Evolutionary conservation across 768 basidiomycete genomes (phyloP), one percentile per base, ranked within the genome.

Genomic region (Boletus subparvulus): DNA sequence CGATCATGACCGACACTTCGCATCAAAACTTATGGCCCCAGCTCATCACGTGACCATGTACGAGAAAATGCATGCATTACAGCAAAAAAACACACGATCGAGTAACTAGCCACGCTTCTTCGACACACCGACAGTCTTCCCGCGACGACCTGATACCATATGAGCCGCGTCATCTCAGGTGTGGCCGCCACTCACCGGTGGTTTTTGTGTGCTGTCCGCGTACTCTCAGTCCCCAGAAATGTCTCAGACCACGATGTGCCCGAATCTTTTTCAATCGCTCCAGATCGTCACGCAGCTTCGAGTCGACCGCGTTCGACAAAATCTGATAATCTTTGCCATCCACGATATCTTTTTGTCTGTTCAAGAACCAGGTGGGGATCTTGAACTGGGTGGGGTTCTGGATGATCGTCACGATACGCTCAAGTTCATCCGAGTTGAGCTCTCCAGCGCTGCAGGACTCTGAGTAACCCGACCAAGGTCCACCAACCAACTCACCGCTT

Each of bases 381-480:
- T 99, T 99, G 88, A 96, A 99, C 75, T 98, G 96, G 8, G 90
- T 90, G 32, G 97, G 97, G 79, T 95, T 98, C 80, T 98, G 97
- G 75, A 99, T 96, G 77, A 99, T 98, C 56, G 92, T 98, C 64
- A 99, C 97, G 64, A 99, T 83, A 55, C 97, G 94, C 80, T 99
- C 97, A 52, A 99, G 87, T 77, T 99, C 97, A 71, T 99, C 97
- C 42, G 97, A 95, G 85, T 99, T 98, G 73, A 99, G 89, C 68
- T 99, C 97, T 63, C 97, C 97, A 67, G 97, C 97, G 50, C 97
- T 99, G 73, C 24, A 45, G 6, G 49, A 46, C 33, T 37, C 32
- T 59, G 21, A 65, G 59, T 26, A 33, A 51, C 40, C 45, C 24
- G n/a, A 35, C 30, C 30, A 33, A 28, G 47, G 16, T 33, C 33